Evolutionary conservation across 768 basidiomycete species (phyloP), one percentile per base, ranked within the genome.

Genomic region (Rhodotorula paludigena): DNA sequence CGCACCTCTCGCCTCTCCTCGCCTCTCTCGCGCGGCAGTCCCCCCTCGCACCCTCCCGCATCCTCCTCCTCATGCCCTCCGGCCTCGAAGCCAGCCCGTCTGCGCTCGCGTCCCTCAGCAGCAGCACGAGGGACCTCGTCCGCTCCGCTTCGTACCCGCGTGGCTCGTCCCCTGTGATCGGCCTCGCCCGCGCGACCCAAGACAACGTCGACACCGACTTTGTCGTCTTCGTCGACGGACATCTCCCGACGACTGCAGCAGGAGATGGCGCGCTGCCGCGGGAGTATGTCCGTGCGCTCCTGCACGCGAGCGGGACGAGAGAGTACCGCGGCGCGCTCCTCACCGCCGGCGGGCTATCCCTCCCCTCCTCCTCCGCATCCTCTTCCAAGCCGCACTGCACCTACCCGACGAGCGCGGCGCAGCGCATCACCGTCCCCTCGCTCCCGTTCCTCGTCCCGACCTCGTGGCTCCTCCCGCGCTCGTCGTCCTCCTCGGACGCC

Each of bases 261-360:
- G n/a, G n/a, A n/a, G n/a, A n/a, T n/a, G n/a, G 25, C 23, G 47
- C 10, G 16, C 28, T 52, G 14, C 23, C 38, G 23, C 42, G 53
- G 3, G 54, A 53, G 15, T 68, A 68, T 39, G 60, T 56, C 36
- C 28, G 39, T 1, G 36, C 41, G 7, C 64, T 68, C 25, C 35
- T 72, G 42, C 64, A 64, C 49, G 71, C 71, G 32, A 51, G 61
- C 20, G 66, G 63, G 20, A 72, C 66, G 14, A 48, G 32, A 28
- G 57, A 55, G 57, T 72, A 63, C 52, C 21, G 44, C 35, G 18
- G 33, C 8, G 47, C 66, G 35, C 20, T 72, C 56, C 56, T 72
- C 33, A 47, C 66, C 10, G 52, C 67, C 7, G 63, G 66, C 20
- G 71, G 71, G 1, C 39, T 72, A 52, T 20, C 53, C 20, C 52